phyloP scores from a whole-genome alignment of 805 yeast species.

The Lipomyces oligophaga region DNA sequence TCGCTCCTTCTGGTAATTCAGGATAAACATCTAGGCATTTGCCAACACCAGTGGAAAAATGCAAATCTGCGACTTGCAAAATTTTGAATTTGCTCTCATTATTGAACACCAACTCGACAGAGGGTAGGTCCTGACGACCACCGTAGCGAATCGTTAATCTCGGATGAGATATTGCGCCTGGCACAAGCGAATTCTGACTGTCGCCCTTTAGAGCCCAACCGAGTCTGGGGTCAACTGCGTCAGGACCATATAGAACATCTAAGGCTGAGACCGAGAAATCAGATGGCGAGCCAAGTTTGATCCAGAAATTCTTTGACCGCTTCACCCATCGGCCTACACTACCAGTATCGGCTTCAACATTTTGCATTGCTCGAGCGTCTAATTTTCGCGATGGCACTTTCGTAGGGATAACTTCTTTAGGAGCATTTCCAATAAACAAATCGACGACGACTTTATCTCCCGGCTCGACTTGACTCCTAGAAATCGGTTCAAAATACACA shows the following conservation, averaged over 20 bases:
- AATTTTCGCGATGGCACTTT: too few relatives aligned
- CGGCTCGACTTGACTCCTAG: constrained; percentile 21
- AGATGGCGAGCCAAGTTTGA: constrained; percentile 46
- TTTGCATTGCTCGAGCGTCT: too few relatives aligned
- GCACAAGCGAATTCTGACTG: constrained; percentile 24
- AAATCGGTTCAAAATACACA: too few relatives aligned
- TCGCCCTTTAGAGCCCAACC: constrained; percentile 52
- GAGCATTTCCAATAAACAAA: constrained; percentile 13
- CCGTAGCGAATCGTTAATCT: constrained; percentile 34
- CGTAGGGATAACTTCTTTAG: too few relatives aligned
- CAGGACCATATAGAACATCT: constrained; percentile 68
- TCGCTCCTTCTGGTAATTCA: constrained; percentile 36
- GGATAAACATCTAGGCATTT: constrained; percentile 58
- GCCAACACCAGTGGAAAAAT: constrained; percentile 81
- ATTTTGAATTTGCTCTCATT: constrained; percentile 62
- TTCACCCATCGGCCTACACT: constrained; percentile 28
- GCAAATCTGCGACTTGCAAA: constrained; percentile 75
- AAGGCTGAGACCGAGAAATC: constrained; percentile 50
- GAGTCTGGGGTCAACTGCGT: constrained; percentile 72
- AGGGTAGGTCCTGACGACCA: constrained; percentile 11
- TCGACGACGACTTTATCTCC: constrained; percentile 15
- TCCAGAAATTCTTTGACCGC: constrained; percentile 53
- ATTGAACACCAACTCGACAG: constrained; percentile 40
- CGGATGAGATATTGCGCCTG: constrained; percentile 30
- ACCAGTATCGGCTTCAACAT: too few relatives aligned